phyloP scores from a whole-genome alignment of 257 asterid genomes.

The Ehretia macrophylla region DNA sequence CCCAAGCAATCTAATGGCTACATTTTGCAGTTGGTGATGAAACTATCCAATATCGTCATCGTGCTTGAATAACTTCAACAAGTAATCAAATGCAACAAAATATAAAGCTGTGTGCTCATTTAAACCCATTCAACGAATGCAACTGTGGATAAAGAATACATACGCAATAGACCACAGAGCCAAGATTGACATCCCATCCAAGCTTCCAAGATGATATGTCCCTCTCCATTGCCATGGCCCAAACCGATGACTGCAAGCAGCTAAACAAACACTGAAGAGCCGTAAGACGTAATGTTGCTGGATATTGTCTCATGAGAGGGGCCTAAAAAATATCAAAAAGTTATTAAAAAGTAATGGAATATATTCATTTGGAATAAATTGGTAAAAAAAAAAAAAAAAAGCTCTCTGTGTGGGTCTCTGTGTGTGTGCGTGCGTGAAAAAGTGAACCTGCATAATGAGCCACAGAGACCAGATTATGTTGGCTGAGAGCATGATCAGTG shows the following conservation, averaged over 20 bases:
- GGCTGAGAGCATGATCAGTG: slow-evolving; percentile 49
- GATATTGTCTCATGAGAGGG: slow-evolving; percentile 46
- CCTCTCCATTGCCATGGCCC: slow-evolving; percentile 52
- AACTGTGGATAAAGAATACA: slow-evolving; percentile 16
- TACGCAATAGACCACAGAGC: slow-evolving; percentile 70
- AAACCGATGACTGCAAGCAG: slow-evolving; percentile 50
- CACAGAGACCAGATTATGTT: slow-evolving; percentile 52
- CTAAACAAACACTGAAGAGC: slow-evolving; percentile 59
- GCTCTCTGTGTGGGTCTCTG: too few species aligned
- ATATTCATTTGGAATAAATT: too few species aligned
- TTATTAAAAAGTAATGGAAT: too few species aligned
- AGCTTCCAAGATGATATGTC: slow-evolving; percentile 52
- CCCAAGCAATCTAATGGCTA: too few species aligned
- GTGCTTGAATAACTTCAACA: too few species aligned
- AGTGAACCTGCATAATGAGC: slow-evolving; percentile 60
- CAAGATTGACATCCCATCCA: slow-evolving; percentile 54
- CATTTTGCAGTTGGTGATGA: too few species aligned
- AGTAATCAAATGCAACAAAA: too few species aligned
- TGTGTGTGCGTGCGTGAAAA: too few species aligned
- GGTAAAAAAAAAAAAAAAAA: too few species aligned
- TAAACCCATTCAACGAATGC: too few species aligned
- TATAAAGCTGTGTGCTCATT: too few species aligned
- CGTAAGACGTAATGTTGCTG: slow-evolving; percentile 47
- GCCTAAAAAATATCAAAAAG: slow-evolving; percentile 33
- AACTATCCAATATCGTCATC: too few species aligned